Percentiles rank a stretch among this genome's conserved stretches.
Evolutionary conservation across 306 rosid genomes (phyloP).

Genomic region (Cucurbita moschata): DNA sequence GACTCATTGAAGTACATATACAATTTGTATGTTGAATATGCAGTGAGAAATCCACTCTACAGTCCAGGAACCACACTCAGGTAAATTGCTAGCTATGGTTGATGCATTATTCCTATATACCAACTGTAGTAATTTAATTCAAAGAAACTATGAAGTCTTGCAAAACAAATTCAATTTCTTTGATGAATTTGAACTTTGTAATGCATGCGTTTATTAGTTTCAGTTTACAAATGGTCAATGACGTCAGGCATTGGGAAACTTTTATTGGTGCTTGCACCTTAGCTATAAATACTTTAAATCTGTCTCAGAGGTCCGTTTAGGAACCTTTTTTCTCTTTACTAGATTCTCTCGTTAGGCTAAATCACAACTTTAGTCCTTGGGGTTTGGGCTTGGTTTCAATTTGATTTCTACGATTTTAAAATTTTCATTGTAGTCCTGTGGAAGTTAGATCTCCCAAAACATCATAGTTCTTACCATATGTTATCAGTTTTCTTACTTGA

Average conservation of each 20-base stretch:
- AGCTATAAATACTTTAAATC: neutral
- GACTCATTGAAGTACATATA: slow-evolving; percentile 79
- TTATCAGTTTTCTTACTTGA: neutral
- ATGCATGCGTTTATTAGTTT: neutral
- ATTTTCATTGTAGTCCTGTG: neutral
- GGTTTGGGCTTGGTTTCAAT: neutral
- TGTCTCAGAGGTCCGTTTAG: neutral
- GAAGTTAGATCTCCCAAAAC: neutral
- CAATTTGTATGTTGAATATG: slow-evolving; percentile 90
- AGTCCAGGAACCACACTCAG: slow-evolving; percentile 71
- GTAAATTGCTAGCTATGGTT: slow-evolving; percentile 17
- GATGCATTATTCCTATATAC: neutral
- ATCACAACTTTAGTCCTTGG: neutral
- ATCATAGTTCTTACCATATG: neutral
- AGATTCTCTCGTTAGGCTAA: neutral
- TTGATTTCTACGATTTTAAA: neutral
- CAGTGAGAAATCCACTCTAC: slow-evolving; percentile 78
- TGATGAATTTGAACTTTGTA: neutral
- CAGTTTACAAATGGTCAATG: neutral
- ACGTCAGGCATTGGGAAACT: neutral
- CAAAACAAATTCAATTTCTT: neutral
- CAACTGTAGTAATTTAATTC: neutral
- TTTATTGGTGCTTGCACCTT: neutral
- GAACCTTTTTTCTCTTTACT: neutral
- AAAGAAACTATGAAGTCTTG: neutral